Percentiles rank a stretch among this genome's conserved stretches.
Conservation (phyloP, 108 stramenopile species). For the Schizochytrium sp. region DNA sequence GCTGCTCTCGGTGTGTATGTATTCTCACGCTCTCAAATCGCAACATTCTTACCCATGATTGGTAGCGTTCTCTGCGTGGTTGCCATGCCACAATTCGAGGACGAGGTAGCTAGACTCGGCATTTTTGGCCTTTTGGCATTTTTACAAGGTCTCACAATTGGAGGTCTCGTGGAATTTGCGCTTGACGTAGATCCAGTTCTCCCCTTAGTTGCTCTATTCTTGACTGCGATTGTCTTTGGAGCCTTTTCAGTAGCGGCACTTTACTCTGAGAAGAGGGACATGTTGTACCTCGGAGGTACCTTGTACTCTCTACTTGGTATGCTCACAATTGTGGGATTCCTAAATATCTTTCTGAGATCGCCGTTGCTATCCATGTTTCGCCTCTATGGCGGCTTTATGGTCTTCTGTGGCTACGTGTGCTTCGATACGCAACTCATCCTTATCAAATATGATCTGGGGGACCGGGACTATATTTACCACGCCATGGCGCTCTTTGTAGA, state of each 20-base stretch:
- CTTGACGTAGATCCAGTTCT: slow-evolving; percentile 69
- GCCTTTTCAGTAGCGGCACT: slow-evolving; percentile 70
- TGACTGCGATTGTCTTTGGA: slow-evolving; percentile 65
- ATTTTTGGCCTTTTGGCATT: slow-evolving; percentile 67
- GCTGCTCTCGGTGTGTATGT: too few species aligned
- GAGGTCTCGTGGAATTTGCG: slow-evolving; percentile 65
- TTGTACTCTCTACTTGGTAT: slow-evolving; percentile 51
- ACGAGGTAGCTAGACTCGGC: slow-evolving; percentile 63
- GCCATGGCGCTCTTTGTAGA: slow-evolving; percentile 72
- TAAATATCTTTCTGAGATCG: slow-evolving; percentile 65
- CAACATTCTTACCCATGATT: neutral
- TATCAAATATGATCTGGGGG: slow-evolving; percentile 64
- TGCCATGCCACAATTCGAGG: neutral
- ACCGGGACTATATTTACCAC: slow-evolving; percentile 66
- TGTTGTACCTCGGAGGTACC: slow-evolving; percentile 73
- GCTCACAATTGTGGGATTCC: neutral
- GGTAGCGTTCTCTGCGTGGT: neutral
- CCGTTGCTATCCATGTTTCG: slow-evolving; percentile 64
- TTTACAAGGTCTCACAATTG: slow-evolving; percentile 68
- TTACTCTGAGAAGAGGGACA: slow-evolving; percentile 65
- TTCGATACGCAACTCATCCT: slow-evolving; percentile 74
- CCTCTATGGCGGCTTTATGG: slow-evolving; percentile 69
- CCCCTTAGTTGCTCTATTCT: slow-evolving; percentile 63
- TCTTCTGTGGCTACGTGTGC: slow-evolving; percentile 72
- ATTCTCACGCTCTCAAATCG: neutral